Conservation (phyloP, 2,329 filamentous ascomycete species). For the Neofusicoccum umdonicola region DNA sequence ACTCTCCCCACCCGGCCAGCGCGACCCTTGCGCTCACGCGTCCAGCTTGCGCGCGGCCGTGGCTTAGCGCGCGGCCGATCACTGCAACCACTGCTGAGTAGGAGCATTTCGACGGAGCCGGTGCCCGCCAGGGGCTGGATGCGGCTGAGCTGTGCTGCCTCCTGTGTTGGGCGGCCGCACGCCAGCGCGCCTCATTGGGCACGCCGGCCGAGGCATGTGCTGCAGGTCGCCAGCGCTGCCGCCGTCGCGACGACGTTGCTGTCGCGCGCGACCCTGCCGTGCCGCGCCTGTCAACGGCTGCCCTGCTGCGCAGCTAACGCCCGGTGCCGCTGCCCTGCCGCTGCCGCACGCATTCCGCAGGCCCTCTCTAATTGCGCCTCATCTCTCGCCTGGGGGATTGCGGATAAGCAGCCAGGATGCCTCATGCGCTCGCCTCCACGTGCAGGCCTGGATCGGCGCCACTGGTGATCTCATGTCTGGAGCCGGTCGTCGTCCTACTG, state of each 20-base stretch:
- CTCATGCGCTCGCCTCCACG: not conserved
- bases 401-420: not conserved
- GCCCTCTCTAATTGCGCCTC: not conserved
- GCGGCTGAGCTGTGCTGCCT: not conserved
- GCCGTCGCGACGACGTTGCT: not conserved
- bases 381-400: not conserved
- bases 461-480: not conserved
- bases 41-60: not conserved
- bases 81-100: not conserved
- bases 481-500: not conserved
- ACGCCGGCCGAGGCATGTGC: not conserved
- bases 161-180: not conserved
- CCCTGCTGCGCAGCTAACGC: not conserved
- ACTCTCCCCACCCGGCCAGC: not conserved
- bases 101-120: not conserved
- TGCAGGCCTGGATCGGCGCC: slow-evolving; percentile 6
- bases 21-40: not conserved
- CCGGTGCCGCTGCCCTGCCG: not conserved
- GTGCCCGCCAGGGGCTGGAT: not conserved
- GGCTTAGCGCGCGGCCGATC: not conserved
- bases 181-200: not conserved
- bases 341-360: not conserved
- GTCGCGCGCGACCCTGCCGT: not conserved
- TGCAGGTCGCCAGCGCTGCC: not conserved
- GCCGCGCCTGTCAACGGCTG: not conserved